Percentiles rank a stretch among this genome's conserved stretches.
Evolutionary conservation across 306 rosid species (phyloP).

Genomic region (Hippophae rhamnoides): DNA sequence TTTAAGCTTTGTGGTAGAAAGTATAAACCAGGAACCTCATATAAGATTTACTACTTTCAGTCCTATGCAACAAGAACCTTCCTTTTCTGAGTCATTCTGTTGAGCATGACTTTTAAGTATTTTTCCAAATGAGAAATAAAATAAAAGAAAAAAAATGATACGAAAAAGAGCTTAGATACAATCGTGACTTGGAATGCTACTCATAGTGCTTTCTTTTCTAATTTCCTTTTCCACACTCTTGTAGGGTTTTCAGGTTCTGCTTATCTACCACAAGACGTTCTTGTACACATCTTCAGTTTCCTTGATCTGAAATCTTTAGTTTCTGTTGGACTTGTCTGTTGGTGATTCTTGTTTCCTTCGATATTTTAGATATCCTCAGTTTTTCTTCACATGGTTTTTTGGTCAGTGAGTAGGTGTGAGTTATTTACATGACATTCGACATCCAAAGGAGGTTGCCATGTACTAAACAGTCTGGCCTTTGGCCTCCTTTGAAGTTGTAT

Average conservation of each 20-base stretch:
- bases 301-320: slow-evolving; percentile 60
- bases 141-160: too few species aligned
- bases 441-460: background rate
- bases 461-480: background rate
- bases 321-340: slow-evolving; percentile 47
- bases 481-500: background rate
- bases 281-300: slow-evolving; percentile 55
- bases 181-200: too few species aligned
- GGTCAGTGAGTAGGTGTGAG: background rate
- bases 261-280: slow-evolving; percentile 59
- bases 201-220: too few species aligned
- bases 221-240: background rate
- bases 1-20: slow-evolving; percentile 1
- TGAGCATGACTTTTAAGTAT: too few species aligned
- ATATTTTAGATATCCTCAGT: slow-evolving; percentile 5
- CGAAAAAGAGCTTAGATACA: too few species aligned
- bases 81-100: too few species aligned
- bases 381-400: background rate
- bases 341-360: slow-evolving; percentile 37
- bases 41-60: background rate
- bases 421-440: background rate
- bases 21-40: background rate
- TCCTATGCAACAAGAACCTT: too few species aligned
- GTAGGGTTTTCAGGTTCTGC: slow-evolving; percentile 34
- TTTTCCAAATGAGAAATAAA: too few species aligned